A percentile compares a stretch with the other conserved stretches of the same genome.
These are phyloP conservation scores for Primulina tabacum DNA, from an alignment of 257 asterid species.

Conservation along the genomic window DNA sequence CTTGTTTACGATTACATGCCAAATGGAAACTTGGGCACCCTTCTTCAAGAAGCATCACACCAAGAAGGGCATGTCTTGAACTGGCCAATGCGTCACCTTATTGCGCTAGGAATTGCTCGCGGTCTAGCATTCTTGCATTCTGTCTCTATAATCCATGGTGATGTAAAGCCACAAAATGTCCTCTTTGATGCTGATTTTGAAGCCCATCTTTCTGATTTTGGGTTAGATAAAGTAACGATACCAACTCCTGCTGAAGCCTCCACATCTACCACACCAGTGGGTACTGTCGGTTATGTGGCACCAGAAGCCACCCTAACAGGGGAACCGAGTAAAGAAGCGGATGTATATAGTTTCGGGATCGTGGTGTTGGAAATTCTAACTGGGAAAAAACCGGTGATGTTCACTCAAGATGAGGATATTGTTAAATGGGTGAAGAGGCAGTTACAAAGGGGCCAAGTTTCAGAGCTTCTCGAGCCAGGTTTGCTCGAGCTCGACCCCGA, in stretches of 20 bases:
- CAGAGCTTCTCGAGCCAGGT: constrained; percentile 71
- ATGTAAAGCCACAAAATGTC: constrained; percentile 71
- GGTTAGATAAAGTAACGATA: constrained; percentile 55
- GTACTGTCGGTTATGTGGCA: constrained; percentile 66
- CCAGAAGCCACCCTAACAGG: constrained; percentile 68
- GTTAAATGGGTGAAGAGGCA: constrained; percentile 89
- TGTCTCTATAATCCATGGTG: constrained; percentile 51
- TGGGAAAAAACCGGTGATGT: constrained; percentile 71
- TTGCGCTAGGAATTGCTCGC: constrained; percentile 79
- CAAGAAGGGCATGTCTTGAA: constrained; percentile 87
- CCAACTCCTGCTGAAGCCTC: constrained; percentile 56
- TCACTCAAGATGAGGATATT: constrained; percentile 77
- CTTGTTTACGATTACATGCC: constrained; percentile 85
- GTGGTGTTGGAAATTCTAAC: constrained; percentile 70
- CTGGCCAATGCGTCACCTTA: constrained; percentile 93
- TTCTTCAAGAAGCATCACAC: constrained; percentile 83
- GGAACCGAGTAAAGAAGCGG: constrained; percentile 47
- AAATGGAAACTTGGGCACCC: constrained; percentile 67
- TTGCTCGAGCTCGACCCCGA: constrained; percentile 75
- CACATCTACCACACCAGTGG: constrained; percentile 49
- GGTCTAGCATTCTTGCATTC: constrained; percentile 72
- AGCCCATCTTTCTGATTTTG: constrained; percentile 77
- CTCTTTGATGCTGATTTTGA: constrained; percentile 92
- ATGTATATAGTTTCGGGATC: constrained; percentile 75
- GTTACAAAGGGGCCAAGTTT: constrained; percentile 62